These are phyloP conservation scores for Dothideomycetes sp. DNA, from an alignment of 2,329 filamentous ascomycete species.

Conservation along the genomic window DNA sequence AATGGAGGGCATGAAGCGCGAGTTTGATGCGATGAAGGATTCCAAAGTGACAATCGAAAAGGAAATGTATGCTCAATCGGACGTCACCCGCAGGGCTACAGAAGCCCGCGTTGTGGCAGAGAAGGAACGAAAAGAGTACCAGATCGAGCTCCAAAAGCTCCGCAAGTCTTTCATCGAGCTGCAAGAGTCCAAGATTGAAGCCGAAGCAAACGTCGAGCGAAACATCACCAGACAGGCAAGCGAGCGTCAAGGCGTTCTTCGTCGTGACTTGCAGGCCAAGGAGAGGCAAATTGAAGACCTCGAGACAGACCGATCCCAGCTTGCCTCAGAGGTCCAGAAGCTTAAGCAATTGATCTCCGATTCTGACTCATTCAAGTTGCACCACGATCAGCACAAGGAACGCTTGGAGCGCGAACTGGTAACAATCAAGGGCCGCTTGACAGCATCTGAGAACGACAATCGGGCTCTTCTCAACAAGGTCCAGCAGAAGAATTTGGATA, in stretches of 20 bases:
- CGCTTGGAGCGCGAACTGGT: conserved; percentile 82
- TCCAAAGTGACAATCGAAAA: conserved; percentile 97
- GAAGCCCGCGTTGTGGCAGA: conserved; percentile 73
- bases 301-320: conserved; percentile 64
- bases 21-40: conserved; percentile 79
- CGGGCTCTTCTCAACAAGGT: conserved; percentile 90
- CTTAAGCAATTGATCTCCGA: conserved; percentile 80
- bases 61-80: conserved; percentile 91
- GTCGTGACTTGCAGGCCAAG: conserved; percentile 70
- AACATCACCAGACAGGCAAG: conserved; percentile 66
- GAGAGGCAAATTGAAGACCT: conserved; percentile 66
- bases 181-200: conserved; percentile 75
- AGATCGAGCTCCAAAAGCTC: conserved; percentile 71
- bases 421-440: conserved; percentile 78
- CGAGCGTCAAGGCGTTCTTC: conserved; percentile 68
- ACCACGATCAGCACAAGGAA: conserved; percentile 90
- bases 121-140: conserved; percentile 78
- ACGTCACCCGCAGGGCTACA: conserved; percentile 74
- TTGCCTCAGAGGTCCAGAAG: conserved; percentile 71
- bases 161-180: conserved; percentile 74
- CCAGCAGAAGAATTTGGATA: conserved; percentile 93
- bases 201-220: conserved; percentile 70
- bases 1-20: conserved; percentile 67
- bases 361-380: conserved; percentile 78
- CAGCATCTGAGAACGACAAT: conserved; percentile 94